A percentile compares a stretch with the other conserved stretches of the same genome.
Conservation (phyloP, 169 alveolate genomes). For the Plasmodium vivax region DNA sequence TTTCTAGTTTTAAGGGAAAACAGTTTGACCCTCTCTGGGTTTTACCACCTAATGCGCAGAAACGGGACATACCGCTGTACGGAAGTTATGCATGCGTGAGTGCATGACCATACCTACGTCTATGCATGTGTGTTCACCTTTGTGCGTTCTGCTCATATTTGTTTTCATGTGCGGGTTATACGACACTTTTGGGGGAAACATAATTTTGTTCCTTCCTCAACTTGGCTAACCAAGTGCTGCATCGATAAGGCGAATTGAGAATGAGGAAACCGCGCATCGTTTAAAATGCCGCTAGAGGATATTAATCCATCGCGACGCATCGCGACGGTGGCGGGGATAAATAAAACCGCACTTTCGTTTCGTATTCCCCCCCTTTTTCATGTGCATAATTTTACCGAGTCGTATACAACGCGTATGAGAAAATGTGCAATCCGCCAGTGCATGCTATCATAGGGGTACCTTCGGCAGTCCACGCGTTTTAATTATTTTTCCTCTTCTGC, state of each 20-base stretch:
- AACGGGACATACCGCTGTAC: background rate
- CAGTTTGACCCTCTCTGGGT: background rate
- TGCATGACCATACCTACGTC: background rate
- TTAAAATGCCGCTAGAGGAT: background rate
- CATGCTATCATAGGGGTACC: background rate
- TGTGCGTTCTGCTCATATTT: background rate
- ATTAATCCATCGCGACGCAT: background rate
- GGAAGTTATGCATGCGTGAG: background rate
- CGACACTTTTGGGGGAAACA: background rate
- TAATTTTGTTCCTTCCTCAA: background rate
- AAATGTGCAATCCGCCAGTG: background rate
- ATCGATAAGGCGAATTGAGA: background rate
- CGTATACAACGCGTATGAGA: background rate
- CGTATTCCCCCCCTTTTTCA: background rate
- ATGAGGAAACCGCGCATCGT: background rate
- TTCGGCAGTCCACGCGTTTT: background rate
- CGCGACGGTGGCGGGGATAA: background rate
- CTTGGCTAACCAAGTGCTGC: background rate
- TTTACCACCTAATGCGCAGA: background rate
- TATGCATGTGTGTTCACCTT: background rate
- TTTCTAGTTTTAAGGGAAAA: background rate
- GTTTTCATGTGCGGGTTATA: background rate
- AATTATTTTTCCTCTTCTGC: background rate
- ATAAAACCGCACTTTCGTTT: background rate
- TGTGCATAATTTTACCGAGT: background rate